Base-by-base conservation (phyloP, 1,284 basidiomycete species). In the Apiotrichum gamsii region DNA sequence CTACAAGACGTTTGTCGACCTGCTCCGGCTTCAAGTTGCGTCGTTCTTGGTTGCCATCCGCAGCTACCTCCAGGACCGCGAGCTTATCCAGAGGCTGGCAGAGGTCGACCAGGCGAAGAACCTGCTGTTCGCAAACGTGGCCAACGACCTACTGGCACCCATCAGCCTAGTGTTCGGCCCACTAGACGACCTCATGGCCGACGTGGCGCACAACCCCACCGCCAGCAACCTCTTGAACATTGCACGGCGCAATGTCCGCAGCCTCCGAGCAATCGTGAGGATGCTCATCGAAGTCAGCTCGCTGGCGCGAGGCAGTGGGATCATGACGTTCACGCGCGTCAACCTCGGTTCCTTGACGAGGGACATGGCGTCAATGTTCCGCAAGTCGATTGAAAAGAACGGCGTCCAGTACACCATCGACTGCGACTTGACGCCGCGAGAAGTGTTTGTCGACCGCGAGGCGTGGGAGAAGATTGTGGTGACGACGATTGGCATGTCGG, bases 401-500 rank as follows among this genome's bases (percentile, higher is more conserved):
- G 59, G 59, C 8, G 52, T 76, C 28, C 21, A 60, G 28, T 73
- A 68, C 43, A 36, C 51, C 1, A 58, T 73, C 21, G 65, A 74
- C 5, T 67, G 67, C 39, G 72, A 74, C 42, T 39, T 62, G 9
- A 36, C 52, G 3, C 60, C 59, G 2, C 40, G 51, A 25, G 57
- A 62, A 10, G 63, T 67, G 3, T 76, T 62, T 45, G 62, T 74
- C 40, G 69, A 70, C 53, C 53, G 60, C 0, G 73, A 74, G n/a
- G 61, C 72, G 16, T 74, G 70, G 69, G 74, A 76, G 45, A 74
- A 73, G 51, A 62, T 73, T 45, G 51, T 70, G 9, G 70, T 65
- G 58, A 72, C 71, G 40, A 53, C 72, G 5, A 54, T 72, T 39
- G 65, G 64, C 51, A 37, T 19, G 59, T 33, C 36, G 14, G 3